phyloP scores from a whole-genome alignment of 371 early-diverging fungal species.

The Mortierella sp. region DNA sequence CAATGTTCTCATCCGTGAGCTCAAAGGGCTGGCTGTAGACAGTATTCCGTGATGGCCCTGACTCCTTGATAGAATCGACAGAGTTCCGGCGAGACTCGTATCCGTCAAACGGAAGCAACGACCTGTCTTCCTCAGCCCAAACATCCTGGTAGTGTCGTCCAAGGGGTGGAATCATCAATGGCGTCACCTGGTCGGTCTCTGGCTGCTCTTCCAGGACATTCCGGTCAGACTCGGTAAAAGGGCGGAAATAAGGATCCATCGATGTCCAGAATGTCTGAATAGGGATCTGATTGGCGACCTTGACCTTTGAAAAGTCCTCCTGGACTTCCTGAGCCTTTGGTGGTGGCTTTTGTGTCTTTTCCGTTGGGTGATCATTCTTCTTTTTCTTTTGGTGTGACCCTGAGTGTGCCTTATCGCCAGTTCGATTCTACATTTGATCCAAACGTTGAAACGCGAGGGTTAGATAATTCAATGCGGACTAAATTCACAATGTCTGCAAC shows the following conservation, averaged over 20 bases:
- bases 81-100: slow-evolving; percentile 46
- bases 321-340: slow-evolving; percentile 57
- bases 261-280: slow-evolving; percentile 85
- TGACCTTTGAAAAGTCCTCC: slow-evolving; percentile 78
- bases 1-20: slow-evolving; percentile 71
- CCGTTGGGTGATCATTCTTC: slow-evolving; percentile 41
- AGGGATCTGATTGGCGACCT: slow-evolving; percentile 85
- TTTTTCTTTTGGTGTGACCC: slow-evolving; percentile 54
- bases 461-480: not conserved
- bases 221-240: slow-evolving; percentile 85
- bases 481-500: not conserved
- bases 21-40: slow-evolving; percentile 61
- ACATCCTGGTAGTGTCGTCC: slow-evolving; percentile 82
- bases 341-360: slow-evolving; percentile 48
- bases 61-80: slow-evolving; percentile 39
- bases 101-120: slow-evolving; percentile 65
- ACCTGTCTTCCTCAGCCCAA: slow-evolving; percentile 89
- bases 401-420: slow-evolving; percentile 43
- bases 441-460: not conserved
- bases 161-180: slow-evolving; percentile 80
- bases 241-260: slow-evolving; percentile 88
- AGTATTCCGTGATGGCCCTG: slow-evolving; percentile 45
- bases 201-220: slow-evolving; percentile 66
- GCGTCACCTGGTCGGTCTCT: slow-evolving; percentile 76
- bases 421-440: slow-evolving; percentile 21